These are phyloP conservation scores for Biscogniauxia mediterranea DNA, from an alignment of 2,329 filamentous ascomycete genomes.

Conservation along the genomic window DNA sequence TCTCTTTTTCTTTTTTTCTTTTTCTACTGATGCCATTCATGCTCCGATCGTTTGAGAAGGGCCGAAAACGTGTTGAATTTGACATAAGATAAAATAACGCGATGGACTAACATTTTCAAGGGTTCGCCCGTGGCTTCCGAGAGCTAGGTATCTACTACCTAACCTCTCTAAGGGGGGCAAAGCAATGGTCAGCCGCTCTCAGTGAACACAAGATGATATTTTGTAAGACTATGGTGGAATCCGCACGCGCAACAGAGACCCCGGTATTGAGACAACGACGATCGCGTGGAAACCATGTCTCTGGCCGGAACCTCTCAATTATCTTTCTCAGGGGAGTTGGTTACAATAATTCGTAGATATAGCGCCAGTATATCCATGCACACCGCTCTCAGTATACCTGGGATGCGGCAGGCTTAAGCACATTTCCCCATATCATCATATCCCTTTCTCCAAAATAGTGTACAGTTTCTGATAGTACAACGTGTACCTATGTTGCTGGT, in stretches of 20 bases:
- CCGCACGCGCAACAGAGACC: not conserved
- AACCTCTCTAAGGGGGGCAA: too few relatives aligned
- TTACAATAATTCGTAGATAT: not conserved
- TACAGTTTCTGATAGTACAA: slow-evolving; percentile 10
- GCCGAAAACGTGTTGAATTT: not conserved
- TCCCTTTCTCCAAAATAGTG: not conserved
- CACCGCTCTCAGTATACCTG: not conserved
- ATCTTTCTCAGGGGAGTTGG: not conserved
- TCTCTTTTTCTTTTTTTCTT: not conserved
- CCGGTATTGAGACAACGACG: not conserved
- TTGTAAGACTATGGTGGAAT: not conserved
- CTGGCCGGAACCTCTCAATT: not conserved
- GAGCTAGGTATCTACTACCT: too few relatives aligned
- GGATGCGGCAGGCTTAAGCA: not conserved
- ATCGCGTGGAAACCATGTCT: not conserved
- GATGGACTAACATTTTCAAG: not conserved
- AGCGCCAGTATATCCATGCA: not conserved
- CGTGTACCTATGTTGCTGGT: not conserved
- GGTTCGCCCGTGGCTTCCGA: not conserved
- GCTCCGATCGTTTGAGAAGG: not conserved
- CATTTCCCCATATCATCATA: not conserved
- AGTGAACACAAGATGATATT: not conserved
- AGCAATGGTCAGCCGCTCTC: not conserved
- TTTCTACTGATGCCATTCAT: not conserved
- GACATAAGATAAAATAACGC: not conserved